phyloP scores from a whole-genome alignment of 345 rosid species.

The Salix arbutifolia region DNA sequence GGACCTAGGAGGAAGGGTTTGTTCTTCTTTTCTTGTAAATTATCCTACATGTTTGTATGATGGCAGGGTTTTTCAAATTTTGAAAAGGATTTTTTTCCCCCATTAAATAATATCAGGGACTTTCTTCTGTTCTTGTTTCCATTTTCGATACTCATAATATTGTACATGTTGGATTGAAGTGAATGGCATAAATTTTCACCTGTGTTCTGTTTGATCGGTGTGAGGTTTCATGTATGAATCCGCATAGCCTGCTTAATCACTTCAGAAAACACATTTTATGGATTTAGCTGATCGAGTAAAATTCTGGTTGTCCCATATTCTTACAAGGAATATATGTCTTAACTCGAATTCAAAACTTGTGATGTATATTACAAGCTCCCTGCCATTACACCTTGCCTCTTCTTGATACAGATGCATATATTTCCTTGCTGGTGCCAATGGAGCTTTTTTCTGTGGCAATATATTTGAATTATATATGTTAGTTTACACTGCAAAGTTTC shows the following conservation, averaged over 20 bases:
- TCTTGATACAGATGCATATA: no score
- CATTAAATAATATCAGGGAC: background rate
- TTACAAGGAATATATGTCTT: rapidly evolving
- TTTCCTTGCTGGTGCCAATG: no score
- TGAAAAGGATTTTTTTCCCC: no score
- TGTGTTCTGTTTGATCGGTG: no score
- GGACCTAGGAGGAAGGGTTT: background rate
- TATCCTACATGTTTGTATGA: background rate
- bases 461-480: background rate
- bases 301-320: no score
- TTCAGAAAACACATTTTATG: no score
- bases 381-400: no score
- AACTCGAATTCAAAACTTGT: no score
- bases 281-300: no score
- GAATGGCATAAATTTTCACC: background rate
- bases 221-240: no score
- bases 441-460: no score
- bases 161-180: background rate
- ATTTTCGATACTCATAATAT: background rate
- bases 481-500: background rate
- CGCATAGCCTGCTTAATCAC: background rate
- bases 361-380: no score
- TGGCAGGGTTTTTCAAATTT: background rate
- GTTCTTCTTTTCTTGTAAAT: background rate
- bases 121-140: background rate